These are phyloP conservation scores for Leptographium lundbergii DNA, from an alignment of 2,329 filamentous ascomycete species.

Conservation along the genomic window DNA sequence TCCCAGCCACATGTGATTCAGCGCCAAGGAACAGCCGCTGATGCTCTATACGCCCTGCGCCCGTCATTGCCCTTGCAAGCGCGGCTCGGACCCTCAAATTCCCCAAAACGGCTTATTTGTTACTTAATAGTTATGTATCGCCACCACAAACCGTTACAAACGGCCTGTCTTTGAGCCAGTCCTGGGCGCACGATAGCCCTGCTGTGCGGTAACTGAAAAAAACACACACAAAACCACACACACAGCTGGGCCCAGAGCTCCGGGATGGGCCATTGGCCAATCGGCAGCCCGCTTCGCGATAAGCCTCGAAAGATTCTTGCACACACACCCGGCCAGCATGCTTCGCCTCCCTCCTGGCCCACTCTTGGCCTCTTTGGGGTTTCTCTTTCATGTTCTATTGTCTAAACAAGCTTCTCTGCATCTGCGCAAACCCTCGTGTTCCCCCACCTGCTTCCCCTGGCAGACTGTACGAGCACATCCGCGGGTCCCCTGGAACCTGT, in stretches of 20 bases:
- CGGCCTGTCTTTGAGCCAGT: slow-evolving; percentile 6
- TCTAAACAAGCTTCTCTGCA: slow-evolving; percentile 8
- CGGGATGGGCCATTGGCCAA: slow-evolving; percentile 9
- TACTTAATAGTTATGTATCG: slow-evolving; percentile 14
- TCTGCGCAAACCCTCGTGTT: neutral
- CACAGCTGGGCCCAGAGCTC: neutral
- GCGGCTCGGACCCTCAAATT: neutral
- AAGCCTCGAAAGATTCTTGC: neutral
- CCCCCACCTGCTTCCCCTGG: neutral
- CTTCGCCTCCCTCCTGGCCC: neutral
- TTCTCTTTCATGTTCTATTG: slow-evolving; percentile 8
- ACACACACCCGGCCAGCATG: too few relatives aligned
- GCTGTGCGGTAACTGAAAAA: neutral
- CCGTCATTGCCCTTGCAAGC: neutral
- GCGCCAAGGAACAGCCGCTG: neutral
- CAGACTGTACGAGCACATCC: neutral
- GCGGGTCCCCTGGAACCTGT: neutral
- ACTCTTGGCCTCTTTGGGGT: neutral
- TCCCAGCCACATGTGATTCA: neutral
- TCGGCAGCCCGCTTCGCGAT: neutral
- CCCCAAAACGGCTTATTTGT: slow-evolving; percentile 10
- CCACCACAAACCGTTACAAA: slow-evolving; percentile 10
- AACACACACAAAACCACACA: neutral
- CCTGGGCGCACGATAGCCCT: slow-evolving; percentile 9
- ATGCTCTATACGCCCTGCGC: neutral